Conservation (phyloP, 1,284 basidiomycete species). For the Schizophyllum commune region DNA sequence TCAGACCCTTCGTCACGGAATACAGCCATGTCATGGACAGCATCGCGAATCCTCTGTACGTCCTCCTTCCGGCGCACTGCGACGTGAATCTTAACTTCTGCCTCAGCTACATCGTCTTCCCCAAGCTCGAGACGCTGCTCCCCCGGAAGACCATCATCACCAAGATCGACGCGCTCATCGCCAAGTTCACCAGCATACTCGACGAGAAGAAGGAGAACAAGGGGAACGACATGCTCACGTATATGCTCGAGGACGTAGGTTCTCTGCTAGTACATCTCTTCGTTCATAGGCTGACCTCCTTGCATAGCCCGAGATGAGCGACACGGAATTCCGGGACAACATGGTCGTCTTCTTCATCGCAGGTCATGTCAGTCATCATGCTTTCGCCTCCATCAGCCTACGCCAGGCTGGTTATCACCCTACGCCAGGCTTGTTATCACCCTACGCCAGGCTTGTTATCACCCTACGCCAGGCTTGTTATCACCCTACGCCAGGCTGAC, state of each 20-base stretch:
- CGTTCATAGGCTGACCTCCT: not conserved
- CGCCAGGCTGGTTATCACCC: too few relatives aligned
- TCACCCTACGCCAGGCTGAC: too few relatives aligned
- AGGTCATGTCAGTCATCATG: constrained; percentile 18
- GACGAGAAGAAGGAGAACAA: constrained; percentile 19
- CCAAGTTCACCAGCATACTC: constrained; percentile 16
- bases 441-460: too few relatives aligned
- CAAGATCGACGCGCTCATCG: constrained; percentile 19
- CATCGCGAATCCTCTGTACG: constrained; percentile 19
- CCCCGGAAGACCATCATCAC: constrained; percentile 18
- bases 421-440: too few relatives aligned
- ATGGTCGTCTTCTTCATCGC: constrained; percentile 27
- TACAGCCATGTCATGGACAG: constrained; percentile 25
- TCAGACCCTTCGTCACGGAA: constrained; percentile 18
- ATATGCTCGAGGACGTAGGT: constrained; percentile 21
- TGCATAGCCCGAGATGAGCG: constrained; percentile 15
- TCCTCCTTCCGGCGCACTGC: not conserved
- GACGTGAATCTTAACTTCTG: too few relatives aligned
- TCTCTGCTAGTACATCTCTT: not conserved
- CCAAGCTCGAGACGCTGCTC: constrained; percentile 20
- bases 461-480: too few relatives aligned
- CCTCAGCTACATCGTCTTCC: constrained; percentile 23
- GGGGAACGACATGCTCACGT: constrained; percentile 24
- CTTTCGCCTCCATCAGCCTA: not conserved
- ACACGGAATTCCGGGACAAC: constrained; percentile 24